phyloP scores from a whole-genome alignment of 2,329 filamentous ascomycete species.

The Scytalidium sp. region DNA sequence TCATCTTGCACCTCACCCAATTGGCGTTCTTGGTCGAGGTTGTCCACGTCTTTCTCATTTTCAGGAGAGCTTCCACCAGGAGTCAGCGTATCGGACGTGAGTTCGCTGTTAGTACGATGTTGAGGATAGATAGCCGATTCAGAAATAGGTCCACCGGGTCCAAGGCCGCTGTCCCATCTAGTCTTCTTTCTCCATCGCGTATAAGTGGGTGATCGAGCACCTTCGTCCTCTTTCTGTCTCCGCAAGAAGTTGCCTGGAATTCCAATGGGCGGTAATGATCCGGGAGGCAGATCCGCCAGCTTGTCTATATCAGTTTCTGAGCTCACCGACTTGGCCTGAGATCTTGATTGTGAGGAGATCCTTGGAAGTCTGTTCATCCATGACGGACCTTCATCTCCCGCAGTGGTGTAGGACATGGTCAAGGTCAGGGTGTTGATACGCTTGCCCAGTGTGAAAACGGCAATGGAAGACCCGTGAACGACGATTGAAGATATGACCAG shows the following conservation, averaged over 20 bases:
- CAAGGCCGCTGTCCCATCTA: slow-evolving; percentile 68
- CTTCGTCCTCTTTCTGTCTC: slow-evolving; percentile 75
- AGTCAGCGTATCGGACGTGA: slow-evolving; percentile 25
- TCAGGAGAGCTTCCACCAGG: slow-evolving; percentile 23
- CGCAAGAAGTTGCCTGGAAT: slow-evolving; percentile 76
- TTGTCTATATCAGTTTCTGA: slow-evolving; percentile 73
- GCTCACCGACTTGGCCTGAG: slow-evolving; percentile 76
- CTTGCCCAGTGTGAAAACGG: slow-evolving; percentile 95
- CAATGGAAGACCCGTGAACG: slow-evolving; percentile 96
- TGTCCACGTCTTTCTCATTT: slow-evolving; percentile 21
- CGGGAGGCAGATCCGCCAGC: slow-evolving; percentile 62
- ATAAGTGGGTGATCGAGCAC: slow-evolving; percentile 58
- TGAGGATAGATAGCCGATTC: slow-evolving; percentile 84
- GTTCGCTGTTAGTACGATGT: slow-evolving; percentile 26
- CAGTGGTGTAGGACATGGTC: slow-evolving; percentile 93
- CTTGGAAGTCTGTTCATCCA: slow-evolving; percentile 94
- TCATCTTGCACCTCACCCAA: slow-evolving; percentile 30
- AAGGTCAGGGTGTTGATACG: slow-evolving; percentile 95
- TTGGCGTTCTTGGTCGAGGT: slow-evolving; percentile 28
- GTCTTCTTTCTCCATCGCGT: slow-evolving; percentile 63
- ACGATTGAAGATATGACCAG: slow-evolving; percentile 92
- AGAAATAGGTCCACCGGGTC: slow-evolving; percentile 81
- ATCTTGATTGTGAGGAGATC: slow-evolving; percentile 66
- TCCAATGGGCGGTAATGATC: slow-evolving; percentile 68
- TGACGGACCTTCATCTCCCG: slow-evolving; percentile 79